A percentile compares a stretch with the other conserved stretches of the same genome.
Evolutionary conservation across 202 grass and related monocot genomes (phyloP).

Genomic region (Bolboschoenoplectus hybrid): DNA sequence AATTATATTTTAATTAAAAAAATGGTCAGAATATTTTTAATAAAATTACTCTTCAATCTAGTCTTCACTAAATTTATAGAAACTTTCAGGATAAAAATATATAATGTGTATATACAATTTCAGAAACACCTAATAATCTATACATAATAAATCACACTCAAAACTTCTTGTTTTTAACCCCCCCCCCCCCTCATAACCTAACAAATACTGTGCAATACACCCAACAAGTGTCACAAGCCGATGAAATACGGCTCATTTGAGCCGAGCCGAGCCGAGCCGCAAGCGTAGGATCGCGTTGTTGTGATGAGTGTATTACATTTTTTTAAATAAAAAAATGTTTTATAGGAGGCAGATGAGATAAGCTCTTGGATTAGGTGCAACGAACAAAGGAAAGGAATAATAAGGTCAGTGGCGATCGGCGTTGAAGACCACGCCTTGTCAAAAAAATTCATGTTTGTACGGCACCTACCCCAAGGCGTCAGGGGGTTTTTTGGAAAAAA

Average conservation of each 20-base stretch:
- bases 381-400: neutral
- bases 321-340: conserved; percentile 18
- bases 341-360: neutral
- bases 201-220: neutral
- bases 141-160: neutral
- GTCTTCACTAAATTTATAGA: too few relatives aligned
- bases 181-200: neutral
- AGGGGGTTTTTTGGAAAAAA: neutral
- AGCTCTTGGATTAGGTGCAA: conserved; percentile 17
- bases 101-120: too few relatives aligned
- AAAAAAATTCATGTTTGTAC: neutral
- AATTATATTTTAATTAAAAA: too few relatives aligned
- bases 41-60: too few relatives aligned
- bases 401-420: conserved; percentile 14
- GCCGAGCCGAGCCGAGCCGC: neutral
- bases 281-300: neutral
- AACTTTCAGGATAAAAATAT: too few relatives aligned
- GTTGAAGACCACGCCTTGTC: conserved; percentile 8
- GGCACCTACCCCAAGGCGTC: conserved; percentile 5
- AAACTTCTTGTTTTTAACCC: neutral
- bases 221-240: neutral
- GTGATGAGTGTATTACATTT: neutral
- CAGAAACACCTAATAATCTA: too few relatives aligned
- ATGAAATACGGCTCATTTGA: neutral
- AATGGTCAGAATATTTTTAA: too few relatives aligned